A percentile compares a stretch with the other conserved stretches of the same genome.
phyloP scores from a whole-genome alignment of 768 basidiomycete genomes.

The Grammothele lineata region DNA sequence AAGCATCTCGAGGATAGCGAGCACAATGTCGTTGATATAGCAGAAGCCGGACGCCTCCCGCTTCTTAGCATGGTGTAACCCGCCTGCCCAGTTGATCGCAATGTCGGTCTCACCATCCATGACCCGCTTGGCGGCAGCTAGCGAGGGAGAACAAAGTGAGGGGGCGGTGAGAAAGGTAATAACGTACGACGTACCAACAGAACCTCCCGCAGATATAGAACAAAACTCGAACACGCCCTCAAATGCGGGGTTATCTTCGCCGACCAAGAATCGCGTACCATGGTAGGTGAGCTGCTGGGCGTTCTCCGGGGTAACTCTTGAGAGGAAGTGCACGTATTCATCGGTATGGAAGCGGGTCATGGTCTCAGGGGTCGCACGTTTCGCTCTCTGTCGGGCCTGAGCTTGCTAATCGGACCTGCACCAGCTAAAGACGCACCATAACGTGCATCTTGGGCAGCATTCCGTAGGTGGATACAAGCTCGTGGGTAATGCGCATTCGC shows the following conservation, averaged over 20 bases:
- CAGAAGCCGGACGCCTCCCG: conserved; percentile 97
- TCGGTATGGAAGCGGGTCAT: conserved; percentile 97
- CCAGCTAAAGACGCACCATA: conserved; percentile 53
- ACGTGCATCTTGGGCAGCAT: conserved; percentile 93
- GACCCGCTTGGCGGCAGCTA: conserved; percentile 79
- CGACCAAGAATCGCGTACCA: conserved; percentile 71
- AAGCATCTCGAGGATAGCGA: conserved; percentile 88
- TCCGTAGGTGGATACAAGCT: conserved; percentile 84
- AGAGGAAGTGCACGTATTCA: conserved; percentile 93
- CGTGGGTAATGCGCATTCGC: conserved; percentile 90
- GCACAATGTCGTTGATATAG: conserved; percentile 97
- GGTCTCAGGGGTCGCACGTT: conserved; percentile 30
- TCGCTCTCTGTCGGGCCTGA: conserved; percentile 24
- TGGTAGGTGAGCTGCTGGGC: conserved; percentile 80
- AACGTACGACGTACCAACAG: conserved; percentile 58
- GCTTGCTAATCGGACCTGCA: not conserved
- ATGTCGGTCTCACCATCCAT: conserved; percentile 75
- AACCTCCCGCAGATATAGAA: conserved; percentile 93
- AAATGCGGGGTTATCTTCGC: conserved; percentile 95
- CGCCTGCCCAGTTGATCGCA: conserved; percentile 96
- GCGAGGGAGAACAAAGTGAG: not conserved
- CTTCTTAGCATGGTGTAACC: conserved; percentile 98
- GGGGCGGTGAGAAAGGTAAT: not conserved
- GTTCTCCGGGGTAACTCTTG: conserved; percentile 87
- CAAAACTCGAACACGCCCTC: conserved; percentile 98